phyloP scores from a whole-genome alignment of 2,329 filamentous ascomycete genomes.

The Diaporthe humulicola region DNA sequence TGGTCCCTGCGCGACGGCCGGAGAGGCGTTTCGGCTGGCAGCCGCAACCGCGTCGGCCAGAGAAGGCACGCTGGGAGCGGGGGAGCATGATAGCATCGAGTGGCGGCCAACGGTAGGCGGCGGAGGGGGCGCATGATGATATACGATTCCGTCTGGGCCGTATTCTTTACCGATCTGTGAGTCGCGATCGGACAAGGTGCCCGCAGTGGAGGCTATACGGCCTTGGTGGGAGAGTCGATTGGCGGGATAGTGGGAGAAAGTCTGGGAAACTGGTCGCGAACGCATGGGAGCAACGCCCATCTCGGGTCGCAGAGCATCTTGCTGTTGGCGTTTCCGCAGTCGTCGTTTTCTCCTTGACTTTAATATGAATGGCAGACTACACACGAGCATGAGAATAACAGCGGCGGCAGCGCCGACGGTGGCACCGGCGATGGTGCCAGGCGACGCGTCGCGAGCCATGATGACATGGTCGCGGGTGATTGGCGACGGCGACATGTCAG shows the following conservation, averaged over 20 bases:
- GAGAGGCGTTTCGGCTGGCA: constrained; percentile 36
- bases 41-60: constrained; percentile 29
- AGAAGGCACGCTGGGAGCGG: constrained; percentile 35
- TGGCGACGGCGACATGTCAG: constrained; percentile 34
- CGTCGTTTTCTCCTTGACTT: constrained; percentile 46
- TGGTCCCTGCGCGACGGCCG: constrained; percentile 35
- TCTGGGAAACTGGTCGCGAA: constrained; percentile 28
- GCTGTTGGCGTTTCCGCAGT: constrained; percentile 36
- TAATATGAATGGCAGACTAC: constrained; percentile 50
- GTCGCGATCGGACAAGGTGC: constrained; percentile 38
- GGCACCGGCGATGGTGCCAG: constrained; percentile 51
- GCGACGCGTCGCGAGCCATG: constrained; percentile 37
- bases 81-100: constrained; percentile 36
- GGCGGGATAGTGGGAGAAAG: constrained; percentile 28
- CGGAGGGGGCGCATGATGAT: constrained; percentile 37
- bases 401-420: constrained; percentile 50
- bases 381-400: constrained; percentile 48
- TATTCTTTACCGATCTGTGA: constrained; percentile 39
- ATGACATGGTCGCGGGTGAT: constrained; percentile 37
- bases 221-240: constrained; percentile 37
- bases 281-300: constrained; percentile 46
- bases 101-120: constrained; percentile 30
- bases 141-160: constrained; percentile 38
- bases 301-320: constrained; percentile 44
- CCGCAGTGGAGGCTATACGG: constrained; percentile 38